Percentiles rank a stretch among this genome's conserved stretches.
Evolutionary conservation across 305 asterid species (phyloP).

Genomic region (Fraxinus dipetala): DNA sequence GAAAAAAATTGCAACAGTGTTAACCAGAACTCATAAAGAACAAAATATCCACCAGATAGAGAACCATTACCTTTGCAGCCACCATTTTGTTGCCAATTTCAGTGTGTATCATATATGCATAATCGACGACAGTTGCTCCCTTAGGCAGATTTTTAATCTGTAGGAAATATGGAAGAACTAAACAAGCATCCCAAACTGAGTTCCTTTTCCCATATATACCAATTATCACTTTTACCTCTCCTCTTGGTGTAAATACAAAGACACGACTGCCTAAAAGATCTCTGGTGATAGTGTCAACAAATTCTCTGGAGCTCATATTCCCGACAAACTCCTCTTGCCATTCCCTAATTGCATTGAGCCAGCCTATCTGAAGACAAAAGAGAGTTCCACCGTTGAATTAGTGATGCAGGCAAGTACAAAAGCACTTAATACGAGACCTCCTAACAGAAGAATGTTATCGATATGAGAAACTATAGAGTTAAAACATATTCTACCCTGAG

Average conservation of each 20-base stretch:
- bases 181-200: conserved; percentile 13
- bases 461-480: conserved; percentile 16
- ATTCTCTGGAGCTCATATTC: conserved; percentile 91
- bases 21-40: not conserved
- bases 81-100: conserved; percentile 93
- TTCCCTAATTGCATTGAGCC: conserved; percentile 97
- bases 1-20: not conserved
- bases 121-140: conserved; percentile 85
- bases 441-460: not conserved
- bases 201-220: conserved; percentile 7
- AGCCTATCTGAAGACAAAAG: conserved; percentile 63
- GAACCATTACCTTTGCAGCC: conserved; percentile 72
- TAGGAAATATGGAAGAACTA: conserved; percentile 6
- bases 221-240: conserved; percentile 57
- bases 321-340: conserved; percentile 99
- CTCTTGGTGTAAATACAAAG: conserved; percentile 88
- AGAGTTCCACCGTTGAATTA: conserved; percentile 18
- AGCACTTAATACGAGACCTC: not conserved
- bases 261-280: conserved; percentile 92
- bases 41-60: conserved; percentile 8
- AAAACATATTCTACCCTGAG: conserved; percentile 57
- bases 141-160: conserved; percentile 87
- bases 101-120: conserved; percentile 86
- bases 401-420: conserved; percentile 13
- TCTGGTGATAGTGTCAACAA: conserved; percentile 83